Base-by-base conservation (phyloP, 2,329 filamentous ascomycete genomes). In the Colletotrichum tamarilloi region DNA sequence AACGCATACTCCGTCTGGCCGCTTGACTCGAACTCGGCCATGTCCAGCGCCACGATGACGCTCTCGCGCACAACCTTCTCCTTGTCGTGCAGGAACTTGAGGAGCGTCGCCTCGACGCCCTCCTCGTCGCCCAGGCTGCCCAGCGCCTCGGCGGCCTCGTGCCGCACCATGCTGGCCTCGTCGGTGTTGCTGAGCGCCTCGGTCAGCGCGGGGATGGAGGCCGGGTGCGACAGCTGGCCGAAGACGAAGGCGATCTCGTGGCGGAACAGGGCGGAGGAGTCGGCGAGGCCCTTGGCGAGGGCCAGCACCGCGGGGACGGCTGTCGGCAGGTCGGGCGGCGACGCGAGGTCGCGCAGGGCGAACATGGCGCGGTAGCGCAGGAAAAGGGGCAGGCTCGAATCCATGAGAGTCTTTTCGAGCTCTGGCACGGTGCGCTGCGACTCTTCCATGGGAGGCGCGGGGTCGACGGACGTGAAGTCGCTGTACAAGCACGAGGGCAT, bases 191-290 rank as follows among this genome's bases (percentile, higher is more conserved):
- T 93, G 72, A 99, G 87, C 1, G 94, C 92, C 64, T 90, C 91
- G 19, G 93, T 93, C 72, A 99, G 89, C 73, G 94, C 94, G 4
- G 97, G 95, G 77, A 99, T 98, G 1, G 95, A 98, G n/a, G 96
- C 96, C 1, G 97, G 97, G 80, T 99, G 97, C 68, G 94, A 95
- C 65, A 99, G 88, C 83, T 99, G 97, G 68, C 97, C 97, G 78
- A 99, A 99, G 16, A 99, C 97, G 81, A 99, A 99, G 16, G 97
- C 97, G 76, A 99, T 95, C 82, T 99, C 97, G 85, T 99, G 97
- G 77, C 97, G 92, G 89, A 99, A 98, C 8, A 99, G 91, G 5
- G 95, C 95, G 62, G 95, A 98, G 22, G 92, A 88, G 81, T 99
- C 97, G 38, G 88, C 87, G 78, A 99, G 92, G 19, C 97, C 97